phyloP scores from a whole-genome alignment of 345 rosid genomes.

The Cardiospermum halicacabum region DNA sequence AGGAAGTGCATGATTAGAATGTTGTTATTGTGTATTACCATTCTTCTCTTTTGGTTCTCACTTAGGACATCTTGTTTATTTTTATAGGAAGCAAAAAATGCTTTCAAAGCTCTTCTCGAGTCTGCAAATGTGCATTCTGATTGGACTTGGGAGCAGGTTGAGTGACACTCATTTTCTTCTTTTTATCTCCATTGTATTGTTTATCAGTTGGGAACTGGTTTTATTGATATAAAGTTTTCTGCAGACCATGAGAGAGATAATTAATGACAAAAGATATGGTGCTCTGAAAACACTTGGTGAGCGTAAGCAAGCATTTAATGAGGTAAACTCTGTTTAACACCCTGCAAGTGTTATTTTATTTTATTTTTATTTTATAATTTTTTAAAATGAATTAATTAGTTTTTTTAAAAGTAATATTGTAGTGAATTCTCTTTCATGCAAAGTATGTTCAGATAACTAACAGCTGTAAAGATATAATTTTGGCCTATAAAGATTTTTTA shows the following conservation, averaged over 20 bases:
- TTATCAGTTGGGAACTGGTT: constrained; percentile 14
- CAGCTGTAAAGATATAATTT: constrained; percentile 7
- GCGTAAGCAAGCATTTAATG: constrained; percentile 97
- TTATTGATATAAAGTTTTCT: constrained; percentile 24
- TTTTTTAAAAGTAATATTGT: no score
- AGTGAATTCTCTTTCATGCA: not conserved
- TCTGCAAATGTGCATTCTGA: constrained; percentile 84
- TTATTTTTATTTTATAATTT: no score
- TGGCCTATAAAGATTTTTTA: not conserved
- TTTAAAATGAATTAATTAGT: no score
- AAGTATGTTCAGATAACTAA: constrained; percentile 7
- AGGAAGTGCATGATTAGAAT: not conserved
- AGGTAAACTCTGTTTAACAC: constrained; percentile 43
- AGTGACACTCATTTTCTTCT: constrained; percentile 2
- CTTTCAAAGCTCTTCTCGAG: constrained; percentile 91
- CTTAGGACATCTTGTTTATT: constrained; percentile 5
- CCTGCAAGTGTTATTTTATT: not conserved
- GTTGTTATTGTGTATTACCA: not conserved
- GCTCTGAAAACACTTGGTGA: constrained; percentile 92
- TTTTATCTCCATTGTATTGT: constrained; percentile 4
- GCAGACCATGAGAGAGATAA: constrained; percentile 80
- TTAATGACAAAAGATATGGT: constrained; percentile 82
- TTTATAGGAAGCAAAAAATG: constrained; percentile 89
- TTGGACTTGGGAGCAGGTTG: constrained; percentile 99
- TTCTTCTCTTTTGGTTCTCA: not conserved